Evolutionary conservation across 805 yeast species (phyloP), one percentile per base, ranked within the genome.

Genomic region (Candida maris): DNA sequence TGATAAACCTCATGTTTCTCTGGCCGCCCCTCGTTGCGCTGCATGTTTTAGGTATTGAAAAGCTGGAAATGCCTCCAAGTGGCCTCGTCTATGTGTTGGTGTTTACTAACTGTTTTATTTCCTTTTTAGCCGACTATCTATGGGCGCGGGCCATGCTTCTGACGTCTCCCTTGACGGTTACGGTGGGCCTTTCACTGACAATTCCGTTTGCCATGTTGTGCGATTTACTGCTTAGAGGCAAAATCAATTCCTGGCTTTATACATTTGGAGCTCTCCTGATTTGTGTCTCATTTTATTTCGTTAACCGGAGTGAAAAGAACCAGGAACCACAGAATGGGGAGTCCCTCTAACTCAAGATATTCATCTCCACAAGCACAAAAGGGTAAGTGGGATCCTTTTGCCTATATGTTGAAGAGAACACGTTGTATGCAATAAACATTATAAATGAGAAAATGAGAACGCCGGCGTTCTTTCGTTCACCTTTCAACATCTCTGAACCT

Each of bases 111-210:
- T 84, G 89, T 40, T 52, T 76, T 23, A 78, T 87, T 27, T 87
- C 96, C 1, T 81, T 93, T 48, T 61, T 89, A 12, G 82, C 95
- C 26, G 98, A 93, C 57, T 88, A 82, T 50, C 79, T 94, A 52
- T 93, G 98, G 98, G 96, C 95, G 22, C 78, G 86, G 45, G 95
- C 97, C 0, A 93, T 89, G 77, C 70, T 93, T 21, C 65, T 93
- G 53, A 93, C 98, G 1, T 82, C 93, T 29, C 98, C 98, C 2
- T 67, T 93, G 46, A 89, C 96, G 0, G 97, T 91, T 3, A 93
- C 98, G 0, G 95, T 93, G 8, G 98, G 98, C 0, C 68, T 93
- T 20, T 82, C 95, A 15, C 76, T 89, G 41, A 91, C 97, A 0
- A 93, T 93, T 14, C 98, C 98, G 3, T 72, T 93, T 34, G 95